Percentiles rank a stretch among this genome's conserved stretches.
Conservation (phyloP, 2,329 filamentous ascomycete species). For the Cercospora sp. region DNA sequence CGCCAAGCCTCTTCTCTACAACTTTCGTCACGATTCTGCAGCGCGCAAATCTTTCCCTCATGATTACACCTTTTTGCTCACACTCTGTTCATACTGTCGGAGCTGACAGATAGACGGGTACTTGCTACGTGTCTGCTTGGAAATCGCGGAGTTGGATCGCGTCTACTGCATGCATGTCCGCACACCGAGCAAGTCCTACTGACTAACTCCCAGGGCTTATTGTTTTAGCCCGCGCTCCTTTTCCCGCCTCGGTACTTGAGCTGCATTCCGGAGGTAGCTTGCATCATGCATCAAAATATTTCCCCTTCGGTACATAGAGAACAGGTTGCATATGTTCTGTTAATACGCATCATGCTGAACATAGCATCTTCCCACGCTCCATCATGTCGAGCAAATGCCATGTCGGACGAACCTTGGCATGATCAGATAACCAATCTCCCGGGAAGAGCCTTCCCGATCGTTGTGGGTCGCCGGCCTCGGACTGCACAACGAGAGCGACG, state of each 20-base stretch:
- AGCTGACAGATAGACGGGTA: no score
- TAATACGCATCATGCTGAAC: background rate
- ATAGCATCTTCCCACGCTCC: background rate
- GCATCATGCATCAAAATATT: background rate
- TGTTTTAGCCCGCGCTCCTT: background rate
- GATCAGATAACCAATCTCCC: conserved; percentile 1
- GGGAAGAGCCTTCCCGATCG: background rate
- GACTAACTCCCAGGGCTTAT: background rate
- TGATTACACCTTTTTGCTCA: background rate
- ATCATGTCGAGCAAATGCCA: background rate
- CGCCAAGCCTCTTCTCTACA: background rate
- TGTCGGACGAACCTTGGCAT: background rate
- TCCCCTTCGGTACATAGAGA: background rate
- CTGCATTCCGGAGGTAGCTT: background rate
- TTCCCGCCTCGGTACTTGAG: background rate
- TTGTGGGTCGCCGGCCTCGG: background rate
- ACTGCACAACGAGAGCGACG: background rate
- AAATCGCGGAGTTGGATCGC: background rate
- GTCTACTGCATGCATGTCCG: background rate
- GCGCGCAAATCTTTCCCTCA: background rate
- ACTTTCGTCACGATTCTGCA: background rate
- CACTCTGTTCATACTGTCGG: background rate
- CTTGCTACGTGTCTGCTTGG: background rate
- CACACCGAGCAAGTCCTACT: background rate
- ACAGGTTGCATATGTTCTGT: background rate